Conservation (phyloP, 2,329 filamentous ascomycete genomes). For the Colletotrichum phormii region DNA sequence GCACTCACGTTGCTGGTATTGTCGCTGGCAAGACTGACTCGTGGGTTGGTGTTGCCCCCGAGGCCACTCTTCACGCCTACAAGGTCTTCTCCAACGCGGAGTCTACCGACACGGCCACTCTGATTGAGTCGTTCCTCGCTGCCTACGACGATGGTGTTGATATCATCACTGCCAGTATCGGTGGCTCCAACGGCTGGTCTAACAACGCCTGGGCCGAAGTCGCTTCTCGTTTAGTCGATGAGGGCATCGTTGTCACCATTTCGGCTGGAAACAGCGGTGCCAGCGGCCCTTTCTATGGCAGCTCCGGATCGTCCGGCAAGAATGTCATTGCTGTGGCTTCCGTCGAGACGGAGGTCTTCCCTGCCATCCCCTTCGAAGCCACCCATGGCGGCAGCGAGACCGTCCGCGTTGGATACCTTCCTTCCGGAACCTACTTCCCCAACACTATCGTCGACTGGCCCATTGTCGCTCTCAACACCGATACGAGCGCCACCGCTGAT, state of each 20-base stretch:
- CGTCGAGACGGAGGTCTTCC: slow-evolving; percentile 46
- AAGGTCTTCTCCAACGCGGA: slow-evolving; percentile 44
- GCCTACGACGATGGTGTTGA: slow-evolving; percentile 49
- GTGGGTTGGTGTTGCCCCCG: slow-evolving; percentile 44
- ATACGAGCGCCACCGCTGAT: slow-evolving; percentile 41
- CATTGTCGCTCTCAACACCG: slow-evolving; percentile 41
- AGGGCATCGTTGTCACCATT: slow-evolving; percentile 61
- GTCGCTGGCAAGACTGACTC: slow-evolving; percentile 42
- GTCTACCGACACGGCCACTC: slow-evolving; percentile 48
- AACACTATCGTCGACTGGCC: slow-evolving; percentile 48
- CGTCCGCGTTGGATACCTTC: slow-evolving; percentile 47
- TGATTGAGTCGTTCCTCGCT: slow-evolving; percentile 51
- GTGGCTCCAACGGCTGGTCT: slow-evolving; percentile 45
- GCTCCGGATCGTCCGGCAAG: slow-evolving; percentile 53
- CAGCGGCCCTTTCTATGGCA: slow-evolving; percentile 59
- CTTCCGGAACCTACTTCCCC: slow-evolving; percentile 48
- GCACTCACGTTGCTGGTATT: slow-evolving; percentile 47
- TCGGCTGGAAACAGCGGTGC: slow-evolving; percentile 64
- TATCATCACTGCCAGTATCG: slow-evolving; percentile 52
- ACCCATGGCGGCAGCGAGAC: slow-evolving; percentile 44
- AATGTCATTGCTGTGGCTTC: slow-evolving; percentile 58
- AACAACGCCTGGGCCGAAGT: slow-evolving; percentile 48
- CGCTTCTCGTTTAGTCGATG: slow-evolving; percentile 54
- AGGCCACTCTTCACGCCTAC: slow-evolving; percentile 44
- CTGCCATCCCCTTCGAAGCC: slow-evolving; percentile 45